Evolutionary conservation across 2,329 filamentous ascomycete genomes (phyloP), one percentile per base, ranked within the genome.

Genomic region (Geosmithia morbida): DNA sequence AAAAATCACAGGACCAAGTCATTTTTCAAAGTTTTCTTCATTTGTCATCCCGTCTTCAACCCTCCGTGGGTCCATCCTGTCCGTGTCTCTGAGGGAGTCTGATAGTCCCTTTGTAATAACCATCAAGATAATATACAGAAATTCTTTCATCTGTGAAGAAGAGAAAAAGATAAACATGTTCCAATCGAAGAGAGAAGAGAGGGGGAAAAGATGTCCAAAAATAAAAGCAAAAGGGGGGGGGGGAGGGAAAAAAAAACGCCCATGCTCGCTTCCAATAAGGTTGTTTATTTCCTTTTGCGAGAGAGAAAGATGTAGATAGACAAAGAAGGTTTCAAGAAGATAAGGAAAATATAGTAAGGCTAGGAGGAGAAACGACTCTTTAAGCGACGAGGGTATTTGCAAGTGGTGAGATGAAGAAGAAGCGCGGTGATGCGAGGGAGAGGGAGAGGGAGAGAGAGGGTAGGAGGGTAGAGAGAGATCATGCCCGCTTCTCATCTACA

Each of bases 401-500:
- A 42, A 18, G 40, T 13, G 33, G 5, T 40, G 39, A 40, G 13
- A 40, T 5, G 37, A 17, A 16, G 11, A 40, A 40, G 17, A 16
- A 17, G 5, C 17, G 37, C 37, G 11, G 13, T 11, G 18, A 18
- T 4, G 18, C 8, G 16, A 20, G 7, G 10, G 7, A 18, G n/a
- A 41, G 7, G 18, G 19, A 10, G 40, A 18, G 7, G n/a, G 13
- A 20, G 16, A 18, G n/a, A 41, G 5, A 10, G 6, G 39, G 39
- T 18, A 7, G 39, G 39, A 41, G 39, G 17, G 8, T n/a, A 13
- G 29, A 5, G 29, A 6, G 33, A 26, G 2, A 39, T 45, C 48
- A 51, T 33, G 46, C 48, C 39, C 39, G 43, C 50, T 52, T 53
- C 47, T 52, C 52, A 14, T 46, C 46, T 16, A 33, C 45, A 22